These are phyloP conservation scores for Yarrowia sp. DNA, from an alignment of 805 yeast species.

Conservation along the genomic window DNA sequence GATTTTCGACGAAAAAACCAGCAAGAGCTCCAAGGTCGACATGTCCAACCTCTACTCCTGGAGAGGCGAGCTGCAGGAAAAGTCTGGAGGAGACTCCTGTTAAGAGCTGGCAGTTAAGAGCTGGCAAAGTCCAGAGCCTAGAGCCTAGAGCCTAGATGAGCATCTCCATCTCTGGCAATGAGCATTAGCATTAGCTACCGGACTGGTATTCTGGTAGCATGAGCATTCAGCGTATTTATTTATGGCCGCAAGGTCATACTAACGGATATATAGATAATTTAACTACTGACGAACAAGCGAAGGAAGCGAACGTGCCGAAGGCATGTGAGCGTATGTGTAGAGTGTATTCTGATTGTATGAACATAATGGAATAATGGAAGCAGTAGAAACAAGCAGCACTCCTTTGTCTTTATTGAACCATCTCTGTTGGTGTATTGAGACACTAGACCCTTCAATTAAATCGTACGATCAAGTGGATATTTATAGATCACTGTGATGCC, in stretches of 20 bases:
- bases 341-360: neutral
- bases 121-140: too few relatives aligned
- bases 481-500: too few relatives aligned
- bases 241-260: neutral
- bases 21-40: conserved; percentile 61
- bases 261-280: conserved; percentile 21
- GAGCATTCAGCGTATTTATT: conserved; percentile 17
- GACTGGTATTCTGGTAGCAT: neutral
- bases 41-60: conserved; percentile 67
- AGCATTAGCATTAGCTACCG: conserved; percentile 2
- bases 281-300: neutral
- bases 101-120: neutral
- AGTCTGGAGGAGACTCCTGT: conserved; percentile 31
- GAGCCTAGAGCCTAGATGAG: neutral
- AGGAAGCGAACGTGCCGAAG: too few relatives aligned
- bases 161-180: neutral
- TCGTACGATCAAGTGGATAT: too few relatives aligned
- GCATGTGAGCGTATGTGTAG: too few relatives aligned
- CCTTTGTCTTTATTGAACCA: too few relatives aligned
- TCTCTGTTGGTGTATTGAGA: too few relatives aligned
- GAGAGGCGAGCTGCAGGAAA: conserved; percentile 55
- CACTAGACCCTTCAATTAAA: too few relatives aligned
- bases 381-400: too few relatives aligned
- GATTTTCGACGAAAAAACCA: conserved; percentile 56
- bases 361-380: too few relatives aligned